Evolutionary conservation across 345 rosid genomes (phyloP), one percentile per base, ranked within the genome.

Genomic region (Eucalyptus regnans): DNA sequence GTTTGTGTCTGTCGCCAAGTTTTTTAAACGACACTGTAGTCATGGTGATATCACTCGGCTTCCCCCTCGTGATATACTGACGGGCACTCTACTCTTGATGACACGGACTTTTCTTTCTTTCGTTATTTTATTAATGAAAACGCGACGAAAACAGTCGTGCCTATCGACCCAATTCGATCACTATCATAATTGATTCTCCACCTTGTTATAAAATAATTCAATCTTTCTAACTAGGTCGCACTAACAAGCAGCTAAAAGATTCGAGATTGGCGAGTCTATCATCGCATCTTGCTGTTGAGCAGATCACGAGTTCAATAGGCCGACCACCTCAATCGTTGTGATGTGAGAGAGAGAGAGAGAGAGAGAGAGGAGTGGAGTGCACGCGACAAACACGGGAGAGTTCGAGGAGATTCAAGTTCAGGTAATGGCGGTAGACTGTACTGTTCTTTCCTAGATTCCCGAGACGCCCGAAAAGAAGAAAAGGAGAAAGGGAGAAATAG

Each of bases 381-480:
- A 91, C 90, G 93, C 93, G 92, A 90, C 89, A 87, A 90, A 89
- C 90, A 88, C 92, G 91, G 88, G 92, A 25, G 91, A 79, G 84
- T 60, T 80, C 54, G 62, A 52, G 43, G 66, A 41, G 49, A 41
- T 66, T 50, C 58, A 29, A 66, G 33, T 76, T 76, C 29, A 41
- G 83, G 83, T 3, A 76, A 29, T 71, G 91, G 88, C 87, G 90
- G 60, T 88, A 71, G 44, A 52, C 83, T 41, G 48, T 20, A 41
- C 83, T 41, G 48, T 20, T 76, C 29, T 76, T 41, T 60, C 88
- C 86, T 90, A n/a, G 92, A 66, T 87, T 90, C 92, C 80, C 93
- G 93, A 88, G 92, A 58, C 50, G 6, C 88, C 23, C 29, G 31
- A 7, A 41, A 87, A 12, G n/a, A 41, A 44, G 25, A 23, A n/a